Base-by-base conservation (phyloP, 805 yeast species). In the Zygotorulaspora chibaensis region DNA sequence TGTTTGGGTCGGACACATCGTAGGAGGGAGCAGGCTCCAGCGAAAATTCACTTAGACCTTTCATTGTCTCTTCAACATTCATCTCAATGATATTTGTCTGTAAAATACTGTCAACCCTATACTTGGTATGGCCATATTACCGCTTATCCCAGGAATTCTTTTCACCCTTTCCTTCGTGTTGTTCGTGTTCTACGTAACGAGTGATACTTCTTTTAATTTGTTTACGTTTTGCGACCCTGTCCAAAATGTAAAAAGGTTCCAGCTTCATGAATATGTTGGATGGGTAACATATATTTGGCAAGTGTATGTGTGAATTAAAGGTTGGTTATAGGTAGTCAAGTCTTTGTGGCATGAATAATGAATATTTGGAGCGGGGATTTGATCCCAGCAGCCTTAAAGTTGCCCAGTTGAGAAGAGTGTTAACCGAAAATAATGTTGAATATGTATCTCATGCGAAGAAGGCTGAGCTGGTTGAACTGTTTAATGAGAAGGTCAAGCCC, bases 401-500 rank as follows among this genome's bases (percentile, higher is more conserved):
- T 17, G 79, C 89, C 3, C 79, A 85, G 48, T 71, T 91, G 58
- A 75, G 93, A 56, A 75, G 80, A 17, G 73, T 87, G 17, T 70
- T 91, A 43, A 65, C 72, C 10, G 81, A 77, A 45, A 76, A 87
- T 59, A 73, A 76, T n/a, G 70, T 90, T n/a, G 63, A 66, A 1
- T 82, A 73, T 58, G 74, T 84, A 0, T 69, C 84, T 1, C 70
- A 75, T 38, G 83, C 89, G 5, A 86, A 82, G 59, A 91, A 91
- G 63, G 66, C 76, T 6, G 80, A 78, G 10, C 71, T 89, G 47
- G 64, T 88, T 1, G 66, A 68, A n/a, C 47, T 83, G n/a, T 87
- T 81, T 65, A 68, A 75, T n/a, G 62, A 69, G 4, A 62, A 80
- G 7, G 67, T 87, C 40, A 68, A 67, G 12, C 80, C 85, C 2